Evolutionary conservation across 129 eudicot species (phyloP).

Genomic region (Smallanthus sonchifolius): DNA sequence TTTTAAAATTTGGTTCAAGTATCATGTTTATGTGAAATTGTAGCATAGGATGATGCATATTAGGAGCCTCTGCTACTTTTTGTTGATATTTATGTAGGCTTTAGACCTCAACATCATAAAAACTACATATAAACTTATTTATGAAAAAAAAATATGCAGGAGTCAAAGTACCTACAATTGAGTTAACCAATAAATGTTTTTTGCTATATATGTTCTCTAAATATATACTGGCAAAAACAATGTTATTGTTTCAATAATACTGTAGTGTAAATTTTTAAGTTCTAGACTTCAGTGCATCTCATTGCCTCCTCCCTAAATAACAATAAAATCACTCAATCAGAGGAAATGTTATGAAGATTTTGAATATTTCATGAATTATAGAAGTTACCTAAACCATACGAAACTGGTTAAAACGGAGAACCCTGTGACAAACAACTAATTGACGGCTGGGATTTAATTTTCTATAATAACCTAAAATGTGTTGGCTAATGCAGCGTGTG

Average conservation of each 20-base stretch:
- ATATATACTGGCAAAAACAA: not conserved
- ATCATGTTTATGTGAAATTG: not conserved
- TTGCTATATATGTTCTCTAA: not conserved
- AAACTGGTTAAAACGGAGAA: not conserved
- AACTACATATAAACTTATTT: not conserved
- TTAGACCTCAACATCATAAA: not conserved
- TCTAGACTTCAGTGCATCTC: no score
- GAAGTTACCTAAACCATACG: not conserved
- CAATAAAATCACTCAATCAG: no score
- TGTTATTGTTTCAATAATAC: no score
- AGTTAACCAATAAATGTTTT: not conserved
- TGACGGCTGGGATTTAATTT: not conserved
- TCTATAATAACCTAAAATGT: not conserved
- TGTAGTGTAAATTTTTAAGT: no score
- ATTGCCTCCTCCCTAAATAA: no score
- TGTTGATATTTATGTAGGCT: no score
- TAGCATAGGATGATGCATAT: no score
- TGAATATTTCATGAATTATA: not conserved
- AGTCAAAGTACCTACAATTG: not conserved
- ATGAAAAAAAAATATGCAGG: not conserved
- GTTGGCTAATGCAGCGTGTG: constrained; percentile 38
- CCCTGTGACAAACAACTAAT: not conserved
- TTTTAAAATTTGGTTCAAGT: not conserved
- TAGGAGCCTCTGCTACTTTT: no score
- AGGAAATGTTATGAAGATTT: no score